Conservation (phyloP, 345 rosid species). For the Eucalyptus marginata region DNA sequence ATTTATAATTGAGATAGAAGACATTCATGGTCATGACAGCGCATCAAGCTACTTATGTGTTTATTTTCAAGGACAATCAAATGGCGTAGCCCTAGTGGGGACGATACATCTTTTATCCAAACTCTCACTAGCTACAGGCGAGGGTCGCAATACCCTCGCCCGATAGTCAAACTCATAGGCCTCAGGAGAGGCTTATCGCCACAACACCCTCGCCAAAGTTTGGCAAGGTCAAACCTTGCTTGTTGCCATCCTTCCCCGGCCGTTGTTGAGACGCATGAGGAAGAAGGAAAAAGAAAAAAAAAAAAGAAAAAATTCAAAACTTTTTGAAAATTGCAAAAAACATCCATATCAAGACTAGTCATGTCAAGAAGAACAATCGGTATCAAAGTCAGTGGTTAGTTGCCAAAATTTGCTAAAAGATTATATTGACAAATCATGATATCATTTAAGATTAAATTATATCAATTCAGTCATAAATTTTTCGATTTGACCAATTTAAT, state of each 20-base stretch:
- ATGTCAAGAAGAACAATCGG: rapidly evolving
- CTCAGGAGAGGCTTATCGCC: rapidly evolving
- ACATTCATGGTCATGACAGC: not conserved
- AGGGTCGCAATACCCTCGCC: not conserved
- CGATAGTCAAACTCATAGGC: not conserved
- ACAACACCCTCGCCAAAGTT: not conserved
- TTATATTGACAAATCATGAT: not conserved
- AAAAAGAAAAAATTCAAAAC: no score
- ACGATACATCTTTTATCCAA: not conserved
- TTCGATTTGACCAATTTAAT: no score
- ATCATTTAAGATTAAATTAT: not conserved
- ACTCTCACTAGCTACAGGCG: rapidly evolving
- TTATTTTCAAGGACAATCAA: not conserved
- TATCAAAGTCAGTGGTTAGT: no score
- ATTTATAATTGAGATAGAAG: not conserved
- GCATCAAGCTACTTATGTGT: not conserved
- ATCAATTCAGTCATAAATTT: no score
- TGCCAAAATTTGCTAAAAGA: no score
- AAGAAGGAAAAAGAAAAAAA: no score
- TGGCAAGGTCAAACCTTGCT: not conserved
- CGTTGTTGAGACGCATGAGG: rapidly evolving
- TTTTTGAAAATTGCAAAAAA: no score
- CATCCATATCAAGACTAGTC: not conserved
- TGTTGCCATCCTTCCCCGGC: no score
- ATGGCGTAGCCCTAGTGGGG: not conserved